Evolutionary conservation across 306 rosid genomes (phyloP).

Genomic region (Vachellia collinsii): DNA sequence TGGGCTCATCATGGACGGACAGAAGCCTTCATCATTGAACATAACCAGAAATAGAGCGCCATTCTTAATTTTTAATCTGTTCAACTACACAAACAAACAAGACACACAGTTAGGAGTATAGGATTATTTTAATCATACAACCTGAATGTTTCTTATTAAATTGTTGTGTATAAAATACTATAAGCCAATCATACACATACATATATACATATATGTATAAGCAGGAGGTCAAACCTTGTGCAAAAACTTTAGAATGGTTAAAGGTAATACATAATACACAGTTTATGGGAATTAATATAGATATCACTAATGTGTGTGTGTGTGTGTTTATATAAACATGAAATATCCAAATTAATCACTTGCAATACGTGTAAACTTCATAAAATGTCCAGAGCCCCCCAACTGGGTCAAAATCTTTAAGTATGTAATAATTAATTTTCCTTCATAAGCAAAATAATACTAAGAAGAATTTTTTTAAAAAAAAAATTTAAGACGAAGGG

Average conservation of each 20-base stretch:
- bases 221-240: constrained; percentile 20
- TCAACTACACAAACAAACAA: constrained; percentile 19
- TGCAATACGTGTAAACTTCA: not conserved
- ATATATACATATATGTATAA: not conserved
- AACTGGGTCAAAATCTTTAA: not conserved
- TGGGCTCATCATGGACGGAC: not conserved
- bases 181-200: not conserved
- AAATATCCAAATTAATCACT: not conserved
- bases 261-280: no score
- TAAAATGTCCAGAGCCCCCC: not conserved
- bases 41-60: not conserved
- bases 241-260: not conserved
- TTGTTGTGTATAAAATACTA: not conserved
- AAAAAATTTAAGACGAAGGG: no score
- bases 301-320: no score
- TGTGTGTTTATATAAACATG: not conserved
- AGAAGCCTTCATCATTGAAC: not conserved
- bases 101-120: constrained; percentile 10
- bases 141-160: constrained; percentile 20
- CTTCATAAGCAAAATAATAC: no score
- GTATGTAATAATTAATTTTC: not conserved
- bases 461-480: no score
- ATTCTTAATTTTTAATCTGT: not conserved
- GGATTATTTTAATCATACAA: constrained; percentile 21
- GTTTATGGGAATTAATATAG: not conserved